Conservation (phyloP, 306 rosid species). For the Echinosophora koreensis region DNA sequence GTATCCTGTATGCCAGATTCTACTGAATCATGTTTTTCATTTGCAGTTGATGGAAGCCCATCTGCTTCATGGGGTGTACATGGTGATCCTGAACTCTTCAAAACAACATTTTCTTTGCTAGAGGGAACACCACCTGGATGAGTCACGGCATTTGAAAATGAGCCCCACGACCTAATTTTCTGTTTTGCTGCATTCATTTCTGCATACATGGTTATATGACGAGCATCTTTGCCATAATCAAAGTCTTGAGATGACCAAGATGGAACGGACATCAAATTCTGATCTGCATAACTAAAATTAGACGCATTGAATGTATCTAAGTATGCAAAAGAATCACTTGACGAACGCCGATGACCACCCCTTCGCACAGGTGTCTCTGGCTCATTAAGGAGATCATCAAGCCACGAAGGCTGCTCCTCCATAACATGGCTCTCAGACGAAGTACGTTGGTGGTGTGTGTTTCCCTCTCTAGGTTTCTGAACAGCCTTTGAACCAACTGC, state of each 20-base stretch:
- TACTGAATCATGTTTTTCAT: conserved; percentile 63
- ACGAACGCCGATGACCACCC: conserved; percentile 97
- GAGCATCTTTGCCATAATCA: conserved; percentile 78
- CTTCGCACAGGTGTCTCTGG: conserved; percentile 95
- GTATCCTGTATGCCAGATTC: conserved; percentile 75
- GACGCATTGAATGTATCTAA: conserved; percentile 64
- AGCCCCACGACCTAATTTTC: conserved; percentile 84
- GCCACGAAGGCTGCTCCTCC: conserved; percentile 99
- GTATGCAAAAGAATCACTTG: conserved; percentile 98
- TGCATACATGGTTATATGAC: conserved; percentile 66
- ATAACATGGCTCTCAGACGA: conserved; percentile 88
- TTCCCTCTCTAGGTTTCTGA: conserved; percentile 85
- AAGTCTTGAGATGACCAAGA: conserved; percentile 87
- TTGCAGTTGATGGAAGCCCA: conserved; percentile 60
- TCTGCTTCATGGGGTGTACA: conserved; percentile 73
- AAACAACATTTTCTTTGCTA: conserved; percentile 64
- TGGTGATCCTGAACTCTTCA: conserved; percentile 71
- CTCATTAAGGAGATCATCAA: conserved; percentile 98
- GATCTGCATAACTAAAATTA: conserved; percentile 60
- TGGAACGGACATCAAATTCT: conserved; percentile 61
- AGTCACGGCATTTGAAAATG: conserved; percentile 58
- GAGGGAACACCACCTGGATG: conserved; percentile 61
- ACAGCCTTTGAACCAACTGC: conserved; percentile 64
- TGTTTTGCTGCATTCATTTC: conserved; percentile 71
- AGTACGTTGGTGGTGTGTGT: conserved; percentile 82